These are phyloP conservation scores for Aschersonia sp. DNA, from an alignment of 2,329 filamentous ascomycete species.

Conservation along the genomic window DNA sequence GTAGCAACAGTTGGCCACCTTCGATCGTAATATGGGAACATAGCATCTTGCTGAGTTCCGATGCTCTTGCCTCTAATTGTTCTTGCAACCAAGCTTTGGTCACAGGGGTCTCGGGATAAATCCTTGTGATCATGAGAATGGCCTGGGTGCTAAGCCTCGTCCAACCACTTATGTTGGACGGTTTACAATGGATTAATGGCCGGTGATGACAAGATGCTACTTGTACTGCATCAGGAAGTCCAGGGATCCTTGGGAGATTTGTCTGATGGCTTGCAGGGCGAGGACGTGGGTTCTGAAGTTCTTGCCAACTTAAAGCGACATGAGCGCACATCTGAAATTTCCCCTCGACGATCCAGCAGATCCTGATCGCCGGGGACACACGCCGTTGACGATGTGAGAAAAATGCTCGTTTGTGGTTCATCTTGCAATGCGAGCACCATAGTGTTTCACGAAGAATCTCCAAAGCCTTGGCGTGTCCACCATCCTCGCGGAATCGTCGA, in stretches of 20 bases:
- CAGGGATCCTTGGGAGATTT: too few species aligned
- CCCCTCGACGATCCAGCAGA: neutral
- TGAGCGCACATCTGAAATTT: neutral
- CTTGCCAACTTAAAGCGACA: neutral
- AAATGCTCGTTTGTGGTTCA: neutral
- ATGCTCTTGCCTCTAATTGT: neutral
- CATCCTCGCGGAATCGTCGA: neutral
- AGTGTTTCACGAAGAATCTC: neutral
- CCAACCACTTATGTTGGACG: too few species aligned
- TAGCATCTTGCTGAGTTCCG: neutral
- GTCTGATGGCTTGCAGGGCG: too few species aligned
- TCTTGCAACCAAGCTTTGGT: neutral
- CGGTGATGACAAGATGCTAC: too few species aligned
- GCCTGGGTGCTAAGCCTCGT: too few species aligned
- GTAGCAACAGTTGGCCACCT: neutral
- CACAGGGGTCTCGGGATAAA: neutral
- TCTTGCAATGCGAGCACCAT: neutral
- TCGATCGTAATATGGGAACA: neutral
- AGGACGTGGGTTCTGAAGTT: neutral
- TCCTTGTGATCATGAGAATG: too few species aligned
- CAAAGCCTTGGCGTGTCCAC: neutral
- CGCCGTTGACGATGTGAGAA: neutral
- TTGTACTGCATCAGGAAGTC: too few species aligned
- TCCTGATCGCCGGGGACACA: neutral
- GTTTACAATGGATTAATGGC: too few species aligned